These are phyloP conservation scores for Fusarium tuaranense DNA, from an alignment of 2,329 filamentous ascomycete species.

Conservation along the genomic window DNA sequence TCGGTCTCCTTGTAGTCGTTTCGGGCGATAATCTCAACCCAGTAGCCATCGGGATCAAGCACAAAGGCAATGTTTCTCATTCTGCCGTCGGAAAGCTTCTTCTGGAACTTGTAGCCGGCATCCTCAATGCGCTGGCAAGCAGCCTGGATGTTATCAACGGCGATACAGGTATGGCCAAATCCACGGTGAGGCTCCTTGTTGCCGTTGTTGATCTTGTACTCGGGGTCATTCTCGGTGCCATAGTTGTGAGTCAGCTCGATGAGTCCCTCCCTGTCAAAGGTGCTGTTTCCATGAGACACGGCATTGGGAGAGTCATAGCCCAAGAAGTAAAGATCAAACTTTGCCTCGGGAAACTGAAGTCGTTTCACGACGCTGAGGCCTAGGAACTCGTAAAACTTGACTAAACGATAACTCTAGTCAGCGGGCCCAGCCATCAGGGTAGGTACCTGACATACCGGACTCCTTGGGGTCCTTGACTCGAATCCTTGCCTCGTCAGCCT, in stretches of 20 bases:
- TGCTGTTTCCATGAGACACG: constrained; percentile 76
- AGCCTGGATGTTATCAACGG: constrained; percentile 85
- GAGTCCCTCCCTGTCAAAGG: constrained; percentile 87
- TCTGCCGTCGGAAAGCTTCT: constrained; percentile 88
- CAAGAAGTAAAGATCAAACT: constrained; percentile 96
- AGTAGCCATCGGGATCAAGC: constrained; percentile 88
- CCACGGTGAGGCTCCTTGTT: constrained; percentile 89
- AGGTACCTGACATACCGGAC: constrained; percentile 65
- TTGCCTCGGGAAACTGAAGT: constrained; percentile 84
- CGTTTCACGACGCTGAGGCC: constrained; percentile 88
- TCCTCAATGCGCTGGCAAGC: constrained; percentile 91
- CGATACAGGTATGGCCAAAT: constrained; percentile 89
- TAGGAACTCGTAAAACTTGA: constrained; percentile 95
- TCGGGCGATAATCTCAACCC: constrained; percentile 85
- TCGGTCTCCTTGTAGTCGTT: constrained; percentile 79
- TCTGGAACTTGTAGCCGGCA: constrained; percentile 93
- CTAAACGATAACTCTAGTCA: constrained; percentile 50
- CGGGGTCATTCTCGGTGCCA: constrained; percentile 86
- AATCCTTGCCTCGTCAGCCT: constrained; percentile 68
- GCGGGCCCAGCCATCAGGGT: constrained; percentile 38
- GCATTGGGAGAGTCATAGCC: constrained; percentile 85
- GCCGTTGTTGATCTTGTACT: constrained; percentile 86
- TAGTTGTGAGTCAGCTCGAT: constrained; percentile 89
- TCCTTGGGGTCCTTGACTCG: constrained; percentile 93
- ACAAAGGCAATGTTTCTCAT: constrained; percentile 93